Percentiles rank a stretch among this genome's conserved stretches.
Conservation (phyloP, 768 basidiomycete species). For the Mycena amicta region DNA sequence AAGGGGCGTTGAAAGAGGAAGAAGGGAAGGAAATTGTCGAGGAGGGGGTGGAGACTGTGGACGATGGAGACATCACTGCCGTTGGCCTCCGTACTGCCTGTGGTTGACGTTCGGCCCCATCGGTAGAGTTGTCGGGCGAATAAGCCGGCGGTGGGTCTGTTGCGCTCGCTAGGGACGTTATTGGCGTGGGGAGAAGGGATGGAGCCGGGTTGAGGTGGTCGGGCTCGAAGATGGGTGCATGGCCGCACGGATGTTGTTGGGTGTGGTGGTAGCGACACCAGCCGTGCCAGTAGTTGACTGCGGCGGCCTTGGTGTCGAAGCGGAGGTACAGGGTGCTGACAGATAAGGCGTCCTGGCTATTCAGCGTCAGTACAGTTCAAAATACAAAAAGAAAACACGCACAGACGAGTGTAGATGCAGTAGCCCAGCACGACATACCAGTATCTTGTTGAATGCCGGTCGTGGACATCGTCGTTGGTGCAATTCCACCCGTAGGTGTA, state of each 20-base stretch:
- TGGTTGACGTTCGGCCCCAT: not conserved
- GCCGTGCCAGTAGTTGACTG: not conserved
- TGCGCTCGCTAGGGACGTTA: not conserved
- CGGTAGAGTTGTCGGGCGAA: not conserved
- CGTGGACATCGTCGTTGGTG: not conserved
- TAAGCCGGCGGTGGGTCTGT: not conserved
- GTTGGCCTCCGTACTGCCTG: not conserved
- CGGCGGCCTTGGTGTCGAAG: not conserved
- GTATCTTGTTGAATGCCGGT: not conserved
- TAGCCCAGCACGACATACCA: not conserved
- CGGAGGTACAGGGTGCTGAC: not conserved
- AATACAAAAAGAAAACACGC: not conserved
- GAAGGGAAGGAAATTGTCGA: constrained; percentile 22
- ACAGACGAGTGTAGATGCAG: not conserved
- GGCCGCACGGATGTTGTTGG: not conserved
- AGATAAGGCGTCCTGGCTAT: not conserved
- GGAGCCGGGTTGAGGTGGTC: not conserved
- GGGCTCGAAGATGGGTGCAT: not conserved
- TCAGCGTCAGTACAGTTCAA: not conserved
- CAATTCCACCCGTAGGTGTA: too few relatives aligned
- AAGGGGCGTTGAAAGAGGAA: too few relatives aligned
- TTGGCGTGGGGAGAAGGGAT: not conserved
- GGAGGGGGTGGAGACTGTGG: constrained; percentile 18
- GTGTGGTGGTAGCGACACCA: not conserved
- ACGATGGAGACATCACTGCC: constrained; percentile 15